Base-by-base conservation (phyloP, 106 monocot genomes). In the Phalaenopsis equestris region DNA sequence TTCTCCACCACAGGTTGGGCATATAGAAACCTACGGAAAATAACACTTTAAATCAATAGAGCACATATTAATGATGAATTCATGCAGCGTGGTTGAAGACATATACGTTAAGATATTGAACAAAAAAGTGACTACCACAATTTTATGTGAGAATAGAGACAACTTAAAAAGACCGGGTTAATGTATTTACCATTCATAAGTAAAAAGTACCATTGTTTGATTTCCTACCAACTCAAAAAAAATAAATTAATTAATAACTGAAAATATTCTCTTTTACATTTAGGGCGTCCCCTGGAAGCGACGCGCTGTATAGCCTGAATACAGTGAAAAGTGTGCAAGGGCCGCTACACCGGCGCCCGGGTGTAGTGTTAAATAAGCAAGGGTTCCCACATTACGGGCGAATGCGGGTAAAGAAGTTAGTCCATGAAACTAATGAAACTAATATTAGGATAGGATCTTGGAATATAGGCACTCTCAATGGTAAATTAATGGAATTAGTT, bases 1-100 rank as follows among this genome's bases (percentile, higher is more conserved):
- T 87, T 98, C 91, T 45, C 94, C 98, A 8, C 84, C 90, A 83
- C 98, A 98, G 76, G 89, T 94, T 81, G 94, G 98, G 85, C 98
- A 98, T 73, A 94, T 87, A 18, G 98, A 98, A 67, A 98, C 94
- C 98, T 98, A 81, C 23, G 23, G 15, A 76, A 41, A 52, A 55
- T 52, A 78, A 39, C 57, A 58, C 19, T 39, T 38, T 41, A 41
- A 56, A 46, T 58, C 6, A 30, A 37, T 57, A 8, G 15, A 74
- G 19, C 4, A 42, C 6, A 74, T n/a, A 42, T 43, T 74, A 74
- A 74, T 1, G 21, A 74, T 74, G n/a, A 74, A 74, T 45, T 45
- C 2, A 74, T 7, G 30, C 21, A 67, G 21, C 21, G 30, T 45
- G 21, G 67, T 24, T 67, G 67, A 67, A 57, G 15, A 19, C 17